Conservation (phyloP, 768 basidiomycete genomes). For the Termitomyces sp. region DNA sequence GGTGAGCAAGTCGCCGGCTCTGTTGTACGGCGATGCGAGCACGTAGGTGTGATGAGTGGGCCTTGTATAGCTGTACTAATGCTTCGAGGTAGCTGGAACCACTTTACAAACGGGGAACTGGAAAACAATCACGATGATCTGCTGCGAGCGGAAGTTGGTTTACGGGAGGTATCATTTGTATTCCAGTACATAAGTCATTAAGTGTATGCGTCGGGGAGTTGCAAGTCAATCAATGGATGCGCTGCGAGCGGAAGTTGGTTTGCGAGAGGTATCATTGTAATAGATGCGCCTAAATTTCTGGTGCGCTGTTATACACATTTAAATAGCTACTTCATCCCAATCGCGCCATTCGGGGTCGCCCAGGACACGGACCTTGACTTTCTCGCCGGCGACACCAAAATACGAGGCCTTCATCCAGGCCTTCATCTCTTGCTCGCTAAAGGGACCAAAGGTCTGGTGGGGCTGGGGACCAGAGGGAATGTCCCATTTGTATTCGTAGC, state of each 20-base stretch:
- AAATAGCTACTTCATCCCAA: too few species aligned
- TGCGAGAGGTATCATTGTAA: too few species aligned
- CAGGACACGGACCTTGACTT: conserved; percentile 63
- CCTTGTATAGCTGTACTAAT: neutral
- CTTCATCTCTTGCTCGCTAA: conserved; percentile 71
- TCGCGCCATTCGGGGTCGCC: conserved; percentile 63
- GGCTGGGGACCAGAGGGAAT: conserved; percentile 40
- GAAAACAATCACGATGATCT: conserved; percentile 94
- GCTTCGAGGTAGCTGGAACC: conserved; percentile 76
- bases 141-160: conserved; percentile 81
- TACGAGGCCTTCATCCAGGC: conserved; percentile 78
- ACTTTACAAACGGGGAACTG: conserved; percentile 86
- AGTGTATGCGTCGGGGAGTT: too few species aligned
- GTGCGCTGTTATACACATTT: too few species aligned
- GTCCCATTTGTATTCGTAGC: conserved; percentile 83
- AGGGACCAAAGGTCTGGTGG: conserved; percentile 71
- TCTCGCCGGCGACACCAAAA: conserved; percentile 74
- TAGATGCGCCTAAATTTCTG: too few species aligned
- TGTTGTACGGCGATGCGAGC: conserved; percentile 96
- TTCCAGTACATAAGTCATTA: conserved; percentile 99
- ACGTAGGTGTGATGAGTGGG: conserved; percentile 67
- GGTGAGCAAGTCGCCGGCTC: conserved; percentile 70
- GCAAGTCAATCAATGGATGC: too few species aligned
- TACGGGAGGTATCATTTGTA: conserved; percentile 86
- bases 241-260: conserved; percentile 56